Conservation (phyloP, 2,329 filamentous ascomycete genomes). For the Trichoderma sp. region DNA sequence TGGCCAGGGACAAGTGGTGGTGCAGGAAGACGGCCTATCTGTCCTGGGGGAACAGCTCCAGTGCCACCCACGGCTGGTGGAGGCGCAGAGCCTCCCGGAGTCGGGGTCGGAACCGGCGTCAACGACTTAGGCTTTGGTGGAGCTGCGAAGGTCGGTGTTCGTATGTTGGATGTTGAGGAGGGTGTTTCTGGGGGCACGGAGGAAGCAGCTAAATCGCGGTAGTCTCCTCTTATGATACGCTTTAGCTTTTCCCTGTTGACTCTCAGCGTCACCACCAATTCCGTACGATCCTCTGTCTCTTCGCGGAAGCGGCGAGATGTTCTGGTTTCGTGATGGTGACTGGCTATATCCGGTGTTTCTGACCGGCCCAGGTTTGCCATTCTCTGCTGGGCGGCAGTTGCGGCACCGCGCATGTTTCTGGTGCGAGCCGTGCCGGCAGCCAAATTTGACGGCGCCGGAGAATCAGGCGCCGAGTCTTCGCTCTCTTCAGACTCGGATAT, state of each 20-base stretch:
- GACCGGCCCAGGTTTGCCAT: conserved; percentile 83
- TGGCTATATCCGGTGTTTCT: conserved; percentile 78
- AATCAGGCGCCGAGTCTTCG: conserved; percentile 83
- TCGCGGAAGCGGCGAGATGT: conserved; percentile 69
- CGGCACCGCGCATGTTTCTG: conserved; percentile 84
- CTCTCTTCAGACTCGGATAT: conserved; percentile 87
- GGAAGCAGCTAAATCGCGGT: conserved; percentile 41
- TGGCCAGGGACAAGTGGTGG: conserved; percentile 61
- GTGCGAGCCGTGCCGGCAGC: conserved; percentile 79
- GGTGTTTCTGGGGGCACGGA: conserved; percentile 40
- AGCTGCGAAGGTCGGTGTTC: conserved; percentile 36
- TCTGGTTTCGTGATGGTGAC: conserved; percentile 72
- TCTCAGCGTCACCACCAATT: conserved; percentile 72
- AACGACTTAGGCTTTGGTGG: conserved; percentile 38
- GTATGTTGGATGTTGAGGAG: conserved; percentile 32
- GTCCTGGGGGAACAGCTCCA: conserved; percentile 49
- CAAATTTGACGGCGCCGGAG: conserved; percentile 74
- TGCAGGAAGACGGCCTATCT: conserved; percentile 69
- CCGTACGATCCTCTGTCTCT: conserved; percentile 74
- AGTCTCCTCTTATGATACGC: conserved; percentile 61
- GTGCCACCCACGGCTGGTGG: conserved; percentile 35
- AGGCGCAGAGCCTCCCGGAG: conserved; percentile 32
- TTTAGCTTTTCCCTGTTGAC: conserved; percentile 71
- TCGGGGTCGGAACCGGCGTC: conserved; percentile 38
- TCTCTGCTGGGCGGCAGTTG: conserved; percentile 80